Evolutionary conservation across 192 early-diverging fungal species (phyloP).

Genomic region (Coemansia sp.): DNA sequence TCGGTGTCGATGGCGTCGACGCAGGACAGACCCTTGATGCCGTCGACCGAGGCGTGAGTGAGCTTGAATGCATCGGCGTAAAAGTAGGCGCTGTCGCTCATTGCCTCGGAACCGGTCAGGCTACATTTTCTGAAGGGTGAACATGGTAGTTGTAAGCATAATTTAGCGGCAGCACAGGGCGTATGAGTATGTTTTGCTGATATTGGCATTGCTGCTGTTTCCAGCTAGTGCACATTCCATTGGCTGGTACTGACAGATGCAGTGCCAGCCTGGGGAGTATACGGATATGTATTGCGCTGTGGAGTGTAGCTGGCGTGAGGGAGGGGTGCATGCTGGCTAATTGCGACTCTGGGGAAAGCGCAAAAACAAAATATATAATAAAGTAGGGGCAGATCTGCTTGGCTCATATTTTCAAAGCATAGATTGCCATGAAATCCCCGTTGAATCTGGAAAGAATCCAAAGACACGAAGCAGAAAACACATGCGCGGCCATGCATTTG

Average conservation of each 20-base stretch:
- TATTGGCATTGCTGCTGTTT: background rate
- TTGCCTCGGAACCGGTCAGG: constrained; percentile 31
- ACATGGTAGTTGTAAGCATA: background rate
- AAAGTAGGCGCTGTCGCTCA: constrained; percentile 48
- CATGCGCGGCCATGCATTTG: background rate
- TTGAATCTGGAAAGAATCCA: background rate
- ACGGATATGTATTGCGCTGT: background rate
- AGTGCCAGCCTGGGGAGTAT: background rate
- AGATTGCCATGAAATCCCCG: background rate
- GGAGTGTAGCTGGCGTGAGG: too few species aligned
- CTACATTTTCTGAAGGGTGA: constrained; percentile 18
- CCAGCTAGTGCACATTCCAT: too few species aligned
- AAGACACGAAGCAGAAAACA: background rate
- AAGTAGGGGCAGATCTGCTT: background rate
- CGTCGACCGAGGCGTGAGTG: constrained; percentile 27
- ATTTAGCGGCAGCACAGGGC: background rate
- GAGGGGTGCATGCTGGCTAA: too few species aligned
- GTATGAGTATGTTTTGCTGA: background rate
- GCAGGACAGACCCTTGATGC: constrained; percentile 40
- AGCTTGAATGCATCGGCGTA: constrained; percentile 44
- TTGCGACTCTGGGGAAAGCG: background rate
- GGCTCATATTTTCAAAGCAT: background rate
- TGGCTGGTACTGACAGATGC: too few species aligned
- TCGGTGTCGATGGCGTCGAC: constrained; percentile 28
- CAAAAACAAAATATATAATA: background rate